Percentiles rank a stretch among this genome's conserved stretches.
Conservation (phyloP, 768 basidiomycete species). For the Pisolithus sp. region DNA sequence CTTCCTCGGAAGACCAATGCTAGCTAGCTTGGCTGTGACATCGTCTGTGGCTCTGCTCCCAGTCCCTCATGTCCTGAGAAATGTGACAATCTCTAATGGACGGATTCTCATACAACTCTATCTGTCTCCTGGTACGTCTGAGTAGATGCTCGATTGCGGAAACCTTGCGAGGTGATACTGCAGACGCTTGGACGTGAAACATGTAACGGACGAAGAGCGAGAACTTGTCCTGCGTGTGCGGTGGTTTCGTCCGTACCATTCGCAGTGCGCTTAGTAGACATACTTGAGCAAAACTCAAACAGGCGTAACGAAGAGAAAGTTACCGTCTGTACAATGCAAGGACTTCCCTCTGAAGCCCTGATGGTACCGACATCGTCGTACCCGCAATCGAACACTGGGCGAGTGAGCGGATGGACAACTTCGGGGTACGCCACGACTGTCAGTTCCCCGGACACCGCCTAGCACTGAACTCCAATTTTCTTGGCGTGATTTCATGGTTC, state of each 20-base stretch:
- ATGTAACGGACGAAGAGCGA: slow-evolving; percentile 59
- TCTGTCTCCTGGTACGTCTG: slow-evolving; percentile 58
- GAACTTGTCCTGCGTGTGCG: slow-evolving; percentile 54
- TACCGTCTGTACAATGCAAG: slow-evolving; percentile 52
- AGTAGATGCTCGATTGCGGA: slow-evolving; percentile 69
- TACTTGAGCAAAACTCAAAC: not conserved
- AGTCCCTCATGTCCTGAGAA: slow-evolving; percentile 61
- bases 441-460: not conserved
- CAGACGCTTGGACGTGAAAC: slow-evolving; percentile 58
- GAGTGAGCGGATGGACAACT: not conserved
- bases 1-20: not conserved
- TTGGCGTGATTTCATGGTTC: not conserved
- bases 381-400: too few species aligned
- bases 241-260: slow-evolving; percentile 65
- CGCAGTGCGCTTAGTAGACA: slow-evolving; percentile 56
- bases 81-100: slow-evolving; percentile 72
- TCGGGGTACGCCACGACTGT: not conserved
- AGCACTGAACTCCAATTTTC: too few species aligned
- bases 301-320: not conserved
- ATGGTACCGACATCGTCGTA: slow-evolving; percentile 28
- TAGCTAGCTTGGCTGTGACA: slow-evolving; percentile 8
- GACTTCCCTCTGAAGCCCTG: slow-evolving; percentile 50
- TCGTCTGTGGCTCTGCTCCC: slow-evolving; percentile 39
- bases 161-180: slow-evolving; percentile 60
- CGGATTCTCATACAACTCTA: slow-evolving; percentile 62